Conservation (phyloP, 371 early-diverging fungal species). For the Capillidium rhysosporum region DNA sequence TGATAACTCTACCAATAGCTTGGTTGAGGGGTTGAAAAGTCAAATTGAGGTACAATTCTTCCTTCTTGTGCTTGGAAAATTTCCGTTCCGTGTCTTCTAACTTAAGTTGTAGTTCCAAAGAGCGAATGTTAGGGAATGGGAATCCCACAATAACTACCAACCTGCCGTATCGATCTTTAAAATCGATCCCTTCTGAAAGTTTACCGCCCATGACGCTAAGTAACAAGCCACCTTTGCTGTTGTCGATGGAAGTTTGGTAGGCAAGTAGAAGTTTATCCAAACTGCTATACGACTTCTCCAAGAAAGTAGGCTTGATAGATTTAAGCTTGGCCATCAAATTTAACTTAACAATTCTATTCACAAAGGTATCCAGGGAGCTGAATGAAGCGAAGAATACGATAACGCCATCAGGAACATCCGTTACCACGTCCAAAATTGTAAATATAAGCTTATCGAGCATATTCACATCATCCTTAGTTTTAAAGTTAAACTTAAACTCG, state of each 20-base stretch:
- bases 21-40: slow-evolving; percentile 97
- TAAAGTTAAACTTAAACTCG: too few species aligned
- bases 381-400: slow-evolving; percentile 59
- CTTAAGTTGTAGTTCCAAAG: background rate
- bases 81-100: background rate
- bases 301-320: slow-evolving; percentile 21
- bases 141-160: slow-evolving; percentile 78
- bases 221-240: slow-evolving; percentile 49
- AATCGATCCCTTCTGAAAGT: slow-evolving; percentile 97
- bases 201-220: slow-evolving; percentile 93
- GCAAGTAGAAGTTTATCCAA: slow-evolving; percentile 33
- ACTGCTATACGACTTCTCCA: slow-evolving; percentile 16
- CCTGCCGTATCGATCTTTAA: slow-evolving; percentile 68
- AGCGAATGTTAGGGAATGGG: slow-evolving; percentile 51
- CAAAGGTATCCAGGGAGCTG: background rate
- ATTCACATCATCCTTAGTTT: background rate
- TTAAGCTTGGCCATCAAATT: slow-evolving; percentile 6
- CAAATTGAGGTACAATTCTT: slow-evolving; percentile 69
- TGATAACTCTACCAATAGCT: slow-evolving; percentile 83
- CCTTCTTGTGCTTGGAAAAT: slow-evolving; percentile 13
- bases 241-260: slow-evolving; percentile 28
- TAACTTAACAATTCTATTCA: slow-evolving; percentile 8
- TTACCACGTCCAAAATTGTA: slow-evolving; percentile 46
- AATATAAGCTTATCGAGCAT: slow-evolving; percentile 49
- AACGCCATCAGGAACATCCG: slow-evolving; percentile 79